phyloP scores from a whole-genome alignment of 1,284 basidiomycete species.

The Naganishia sp. region DNA sequence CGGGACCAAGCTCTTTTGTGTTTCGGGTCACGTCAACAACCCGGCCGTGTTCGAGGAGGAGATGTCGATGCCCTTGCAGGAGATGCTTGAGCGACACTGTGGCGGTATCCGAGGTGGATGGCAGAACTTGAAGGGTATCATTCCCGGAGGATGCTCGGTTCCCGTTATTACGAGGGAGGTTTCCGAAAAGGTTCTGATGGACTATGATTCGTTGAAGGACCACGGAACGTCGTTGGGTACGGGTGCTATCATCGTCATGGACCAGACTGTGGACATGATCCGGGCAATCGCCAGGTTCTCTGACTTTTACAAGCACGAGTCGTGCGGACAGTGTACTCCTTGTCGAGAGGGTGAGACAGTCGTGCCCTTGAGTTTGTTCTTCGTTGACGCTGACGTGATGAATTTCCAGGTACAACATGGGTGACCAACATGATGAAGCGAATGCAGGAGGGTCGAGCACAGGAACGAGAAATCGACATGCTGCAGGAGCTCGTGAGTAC shows the following conservation, averaged over 20 bases:
- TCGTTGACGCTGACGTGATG: slow-evolving; percentile 35
- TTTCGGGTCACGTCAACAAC: slow-evolving; percentile 96
- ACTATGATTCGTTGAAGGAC: slow-evolving; percentile 97
- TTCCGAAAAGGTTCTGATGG: slow-evolving; percentile 89
- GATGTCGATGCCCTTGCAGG: slow-evolving; percentile 94
- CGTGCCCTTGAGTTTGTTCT: background rate
- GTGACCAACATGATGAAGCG: slow-evolving; percentile 99
- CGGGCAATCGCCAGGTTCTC: slow-evolving; percentile 87
- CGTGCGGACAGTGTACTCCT: slow-evolving; percentile 97
- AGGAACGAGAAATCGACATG: slow-evolving; percentile 96
- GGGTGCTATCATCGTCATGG: slow-evolving; percentile 98
- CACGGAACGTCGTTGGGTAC: slow-evolving; percentile 92
- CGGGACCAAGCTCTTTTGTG: slow-evolving; percentile 94
- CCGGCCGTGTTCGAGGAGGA: slow-evolving; percentile 98
- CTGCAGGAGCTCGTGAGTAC: slow-evolving; percentile 60
- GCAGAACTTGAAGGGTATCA: slow-evolving; percentile 89
- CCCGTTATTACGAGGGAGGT: slow-evolving; percentile 84
- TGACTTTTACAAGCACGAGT: slow-evolving; percentile 98
- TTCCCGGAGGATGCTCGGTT: slow-evolving; percentile 93
- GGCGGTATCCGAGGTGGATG: slow-evolving; percentile 93
- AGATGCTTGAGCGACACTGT: slow-evolving; percentile 94
- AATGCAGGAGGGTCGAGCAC: slow-evolving; percentile 75
- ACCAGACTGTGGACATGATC: slow-evolving; percentile 94
- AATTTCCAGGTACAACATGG: slow-evolving; percentile 69
- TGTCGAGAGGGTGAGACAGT: slow-evolving; percentile 72